Evolutionary conservation across 768 basidiomycete species (phyloP), one percentile per base, ranked within the genome.

Genomic region (Amanita inopinata): DNA sequence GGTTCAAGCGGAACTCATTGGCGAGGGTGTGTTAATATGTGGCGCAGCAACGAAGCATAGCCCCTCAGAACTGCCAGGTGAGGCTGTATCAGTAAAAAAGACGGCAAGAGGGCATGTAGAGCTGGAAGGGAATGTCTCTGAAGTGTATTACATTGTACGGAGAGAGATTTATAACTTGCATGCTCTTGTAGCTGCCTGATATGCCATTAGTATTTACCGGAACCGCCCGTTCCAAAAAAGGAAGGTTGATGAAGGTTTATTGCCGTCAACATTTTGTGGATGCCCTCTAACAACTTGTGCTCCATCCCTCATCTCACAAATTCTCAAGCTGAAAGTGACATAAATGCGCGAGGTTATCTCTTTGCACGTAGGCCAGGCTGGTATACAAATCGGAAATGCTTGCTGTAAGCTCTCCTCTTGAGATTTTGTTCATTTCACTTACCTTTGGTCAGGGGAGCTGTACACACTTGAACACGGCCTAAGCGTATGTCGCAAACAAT

Each of bases 381-480:
- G 91, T 80, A 84, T 88, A 55, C 88, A 91, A 73, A 87, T 91
- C 57, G 93, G 94, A 59, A 98, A 98, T 65, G 94, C 94, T 52
- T 98, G 91, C 72, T 94, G 93, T 88, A 59, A 68, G 85, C 73
- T 27, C 11, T 49, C 19, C 34, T 30, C 38, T 27, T 34, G 45
- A 45, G 35, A 42, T 40, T 39, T 31, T 36, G 33, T 32, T 45
- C 8, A 17, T 52, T 50, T 52, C 54, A 46, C 48, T 58, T 48
- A 52, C 49, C 45, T 46, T 38, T 49, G 48, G 49, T 56, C 58
- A 90, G 87, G 88, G 93, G 93, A 96, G 65, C 80, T 97, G 49
- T 99, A 98, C 71, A 96, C 92, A 52, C 74, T 97, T 57, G 94
- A 99, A 66, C 94, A 97, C 59, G 94, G 94, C 54, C 72, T 99